Base-by-base conservation (phyloP, 139 green algal genomes). In the Bryopsis sp. region DNA sequence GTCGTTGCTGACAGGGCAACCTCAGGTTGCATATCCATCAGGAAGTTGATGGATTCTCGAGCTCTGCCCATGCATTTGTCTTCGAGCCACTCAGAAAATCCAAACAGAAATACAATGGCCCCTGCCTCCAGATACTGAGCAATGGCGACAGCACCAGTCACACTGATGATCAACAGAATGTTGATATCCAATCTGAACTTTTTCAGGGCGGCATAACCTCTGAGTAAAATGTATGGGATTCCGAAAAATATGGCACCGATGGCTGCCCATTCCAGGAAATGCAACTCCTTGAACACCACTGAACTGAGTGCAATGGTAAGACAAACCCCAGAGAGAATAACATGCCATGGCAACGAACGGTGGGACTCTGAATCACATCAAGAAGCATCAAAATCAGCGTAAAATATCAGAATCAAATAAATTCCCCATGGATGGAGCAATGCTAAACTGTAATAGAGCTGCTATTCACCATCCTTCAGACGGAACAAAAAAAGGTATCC, bases 41-140 rank as follows among this genome's bases (percentile, higher is more conserved):
- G 47, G 15, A 33, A 39, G 5, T 57, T 48, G 5, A 83, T 36
- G 8, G 77, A 67, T 29, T 35, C 34, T 3, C 50, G 47, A 15
- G 77, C 77, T 7, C 46, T 57, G 2, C 19, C n/a, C 19, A 83
- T 57, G 47, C 63, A 76, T 11, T 73, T 38, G 4, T 71, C 67
- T 67, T 91, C 85, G 11, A 91, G 71, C 76, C 71, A 86, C 59
- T 89, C 73, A 19, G 78, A 73, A 19, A 88, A 31, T 0, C 58
- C 74, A 71, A 91, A 91, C 24, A 91, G 76, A 31, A 82, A 80
- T n/a, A 89, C 75, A 0, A 91, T 75, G 11, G 75, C 73, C 24
- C 67, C 85, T 15, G 67, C 79, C 70, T 89, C 85, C 59, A 73
- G 58, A 39, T 76, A 91, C 19, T 89, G 79, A 2, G 61, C 69